Evolutionary conservation across 805 yeast species (phyloP).

Genomic region (Kodamaea neixiangensis): DNA sequence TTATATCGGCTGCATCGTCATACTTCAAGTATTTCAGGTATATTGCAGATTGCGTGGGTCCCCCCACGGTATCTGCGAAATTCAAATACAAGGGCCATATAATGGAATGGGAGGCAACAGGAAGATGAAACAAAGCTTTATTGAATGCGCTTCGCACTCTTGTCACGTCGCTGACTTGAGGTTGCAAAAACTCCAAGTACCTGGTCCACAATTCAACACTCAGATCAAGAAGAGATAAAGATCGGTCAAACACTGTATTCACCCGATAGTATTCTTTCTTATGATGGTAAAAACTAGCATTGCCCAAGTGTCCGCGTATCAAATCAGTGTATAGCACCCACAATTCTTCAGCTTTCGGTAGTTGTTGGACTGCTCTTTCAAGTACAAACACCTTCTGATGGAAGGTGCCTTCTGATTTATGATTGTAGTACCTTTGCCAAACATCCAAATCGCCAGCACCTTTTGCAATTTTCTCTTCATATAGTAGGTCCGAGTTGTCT

Average conservation of each 20-base stretch:
- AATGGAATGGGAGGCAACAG: constrained; percentile 49
- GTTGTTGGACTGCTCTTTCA: constrained; percentile 49
- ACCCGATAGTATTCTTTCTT: constrained; percentile 34
- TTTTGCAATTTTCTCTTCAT: constrained; percentile 32
- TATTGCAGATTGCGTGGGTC: constrained; percentile 33
- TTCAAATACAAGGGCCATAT: constrained; percentile 55
- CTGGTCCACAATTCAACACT: constrained; percentile 55
- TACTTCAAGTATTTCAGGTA: constrained; percentile 32
- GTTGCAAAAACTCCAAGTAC: constrained; percentile 47
- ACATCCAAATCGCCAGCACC: constrained; percentile 22
- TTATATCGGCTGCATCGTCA: constrained; percentile 3
- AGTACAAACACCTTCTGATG: constrained; percentile 47
- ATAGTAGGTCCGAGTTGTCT: constrained; percentile 27
- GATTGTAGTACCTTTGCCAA: constrained; percentile 49
- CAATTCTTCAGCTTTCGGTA: constrained; percentile 50
- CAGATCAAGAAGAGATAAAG: constrained; percentile 44
- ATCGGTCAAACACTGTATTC: constrained; percentile 48
- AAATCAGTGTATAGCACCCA: constrained; percentile 55
- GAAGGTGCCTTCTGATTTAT: constrained; percentile 19
- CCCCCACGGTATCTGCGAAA: constrained; percentile 49
- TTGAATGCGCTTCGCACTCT: constrained; percentile 49
- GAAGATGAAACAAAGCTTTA: constrained; percentile 48
- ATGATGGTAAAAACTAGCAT: constrained; percentile 28
- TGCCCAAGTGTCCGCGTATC: constrained; percentile 31
- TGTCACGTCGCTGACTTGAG: constrained; percentile 32